phyloP scores from a whole-genome alignment of 2,329 filamentous ascomycete genomes.

The Colletotrichum limetticola region DNA sequence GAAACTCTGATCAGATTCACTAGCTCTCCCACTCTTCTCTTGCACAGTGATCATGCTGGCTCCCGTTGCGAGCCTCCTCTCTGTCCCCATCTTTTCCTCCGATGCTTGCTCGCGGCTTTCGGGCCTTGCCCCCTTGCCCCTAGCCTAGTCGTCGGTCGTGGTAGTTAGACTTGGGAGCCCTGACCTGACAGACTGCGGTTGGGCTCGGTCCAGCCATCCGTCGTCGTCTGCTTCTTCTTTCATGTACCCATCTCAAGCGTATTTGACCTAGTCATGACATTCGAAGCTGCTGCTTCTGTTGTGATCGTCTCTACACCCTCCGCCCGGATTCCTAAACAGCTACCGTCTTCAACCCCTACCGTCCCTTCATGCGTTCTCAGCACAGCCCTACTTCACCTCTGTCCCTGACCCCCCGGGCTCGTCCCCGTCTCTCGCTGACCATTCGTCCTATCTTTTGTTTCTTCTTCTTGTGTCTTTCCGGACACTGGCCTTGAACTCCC shows the following conservation, averaged over 20 bases:
- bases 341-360: slow-evolving; percentile 43
- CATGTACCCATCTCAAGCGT: slow-evolving; percentile 25
- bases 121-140: slow-evolving; percentile 28
- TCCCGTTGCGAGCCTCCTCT: slow-evolving; percentile 40
- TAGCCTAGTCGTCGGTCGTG: slow-evolving; percentile 27
- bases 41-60: slow-evolving; percentile 40
- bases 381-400: slow-evolving; percentile 42
- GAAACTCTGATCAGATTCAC: slow-evolving; percentile 43
- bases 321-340: slow-evolving; percentile 42
- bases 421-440: slow-evolving; percentile 32
- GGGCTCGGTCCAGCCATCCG: slow-evolving; percentile 30
- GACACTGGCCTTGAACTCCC: slow-evolving; percentile 25
- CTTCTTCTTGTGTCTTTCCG: slow-evolving; percentile 35
- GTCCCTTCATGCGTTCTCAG: slow-evolving; percentile 44
- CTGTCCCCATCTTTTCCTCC: slow-evolving; percentile 32
- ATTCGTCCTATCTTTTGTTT: slow-evolving; percentile 43
- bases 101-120: slow-evolving; percentile 33
- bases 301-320: slow-evolving; percentile 35
- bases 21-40: slow-evolving; percentile 32
- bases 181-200: slow-evolving; percentile 25
- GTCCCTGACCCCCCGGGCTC: slow-evolving; percentile 33
- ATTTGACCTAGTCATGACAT: slow-evolving; percentile 30
- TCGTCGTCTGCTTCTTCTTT: not conserved
- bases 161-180: slow-evolving; percentile 16
- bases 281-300: slow-evolving; percentile 28